A percentile compares a stretch with the other conserved stretches of the same genome.
Conservation (phyloP, 306 rosid species). For the Geum urbanum region DNA sequence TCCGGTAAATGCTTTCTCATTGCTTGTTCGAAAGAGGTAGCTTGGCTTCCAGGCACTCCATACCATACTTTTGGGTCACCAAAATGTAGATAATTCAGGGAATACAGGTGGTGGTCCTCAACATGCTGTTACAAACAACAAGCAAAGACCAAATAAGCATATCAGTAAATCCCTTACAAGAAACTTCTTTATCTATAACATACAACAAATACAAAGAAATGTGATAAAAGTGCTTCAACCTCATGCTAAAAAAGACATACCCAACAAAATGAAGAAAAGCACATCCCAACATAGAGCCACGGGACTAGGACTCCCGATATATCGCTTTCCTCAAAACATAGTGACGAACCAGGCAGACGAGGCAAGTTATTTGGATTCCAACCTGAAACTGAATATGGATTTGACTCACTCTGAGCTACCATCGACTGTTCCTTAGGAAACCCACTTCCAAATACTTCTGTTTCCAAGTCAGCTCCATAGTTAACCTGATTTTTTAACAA, state of each 20-base stretch:
- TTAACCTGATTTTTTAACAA: slow-evolving; percentile 54
- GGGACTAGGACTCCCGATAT: slow-evolving; percentile 98
- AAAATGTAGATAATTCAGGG: slow-evolving; percentile 84
- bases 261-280: slow-evolving; percentile 99
- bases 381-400: slow-evolving; percentile 64
- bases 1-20: slow-evolving; percentile 87
- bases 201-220: neutral
- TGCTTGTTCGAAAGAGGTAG: slow-evolving; percentile 60
- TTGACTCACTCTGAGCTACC: slow-evolving; percentile 29
- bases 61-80: slow-evolving; percentile 97
- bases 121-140: slow-evolving; percentile 68
- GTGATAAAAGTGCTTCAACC: neutral
- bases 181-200: neutral
- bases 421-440: slow-evolving; percentile 68
- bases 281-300: slow-evolving; percentile 98
- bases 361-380: slow-evolving; percentile 93
- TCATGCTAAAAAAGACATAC: slow-evolving; percentile 44
- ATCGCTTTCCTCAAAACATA: slow-evolving; percentile 79
- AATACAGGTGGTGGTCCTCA: slow-evolving; percentile 96
- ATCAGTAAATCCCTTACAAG: slow-evolving; percentile 15
- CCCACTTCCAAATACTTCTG: slow-evolving; percentile 84
- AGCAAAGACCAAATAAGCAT: slow-evolving; percentile 16
- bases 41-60: slow-evolving; percentile 82
- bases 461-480: slow-evolving; percentile 96
- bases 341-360: slow-evolving; percentile 81